These are phyloP conservation scores for Scheffersomyces insectosa DNA, from an alignment of 1,139 yeast genomes.

Conservation along the genomic window DNA sequence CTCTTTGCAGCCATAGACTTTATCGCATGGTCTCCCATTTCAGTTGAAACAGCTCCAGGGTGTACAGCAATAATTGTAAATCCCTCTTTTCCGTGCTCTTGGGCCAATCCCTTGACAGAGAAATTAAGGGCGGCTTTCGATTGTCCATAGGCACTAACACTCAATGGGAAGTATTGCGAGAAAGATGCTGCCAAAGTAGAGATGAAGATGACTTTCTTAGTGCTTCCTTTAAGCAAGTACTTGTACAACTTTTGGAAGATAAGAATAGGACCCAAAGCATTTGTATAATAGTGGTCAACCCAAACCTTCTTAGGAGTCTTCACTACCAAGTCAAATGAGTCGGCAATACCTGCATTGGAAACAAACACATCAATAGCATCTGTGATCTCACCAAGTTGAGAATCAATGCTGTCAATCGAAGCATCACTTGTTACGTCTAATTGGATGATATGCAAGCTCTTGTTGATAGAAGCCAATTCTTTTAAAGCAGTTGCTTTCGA, in stretches of 20 bases:
- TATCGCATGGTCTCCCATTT: neutral
- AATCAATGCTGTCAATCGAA: constrained; percentile 22
- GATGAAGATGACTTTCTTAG: constrained; percentile 2
- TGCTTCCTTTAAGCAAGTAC: constrained; percentile 2
- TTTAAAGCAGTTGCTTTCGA: constrained; percentile 12
- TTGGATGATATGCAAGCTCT: constrained; percentile 3
- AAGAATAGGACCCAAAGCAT: constrained; percentile 3
- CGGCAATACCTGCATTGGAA: constrained; percentile 3
- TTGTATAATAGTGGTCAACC: constrained; percentile 1
- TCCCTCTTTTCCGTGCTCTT: constrained; percentile 20
- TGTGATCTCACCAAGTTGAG: neutral
- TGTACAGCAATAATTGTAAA: constrained; percentile 25
- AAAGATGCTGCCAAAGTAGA: constrained; percentile 6
- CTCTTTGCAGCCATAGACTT: neutral
- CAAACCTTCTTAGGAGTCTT: constrained; percentile 1
- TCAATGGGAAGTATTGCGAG: constrained; percentile 21
- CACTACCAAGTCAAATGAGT: neutral
- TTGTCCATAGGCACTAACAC: neutral
- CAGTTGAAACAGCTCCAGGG: constrained; percentile 27
- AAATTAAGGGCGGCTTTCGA: constrained; percentile 24
- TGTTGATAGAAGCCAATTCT: constrained; percentile 7
- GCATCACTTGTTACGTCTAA: constrained; percentile 4
- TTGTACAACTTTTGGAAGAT: constrained; percentile 1
- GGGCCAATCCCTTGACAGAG: constrained; percentile 17
- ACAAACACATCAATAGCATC: constrained; percentile 4